Evolutionary conservation across 257 asterid genomes (phyloP), one percentile per base, ranked within the genome.

Genomic region (Sherardia arvensis): DNA sequence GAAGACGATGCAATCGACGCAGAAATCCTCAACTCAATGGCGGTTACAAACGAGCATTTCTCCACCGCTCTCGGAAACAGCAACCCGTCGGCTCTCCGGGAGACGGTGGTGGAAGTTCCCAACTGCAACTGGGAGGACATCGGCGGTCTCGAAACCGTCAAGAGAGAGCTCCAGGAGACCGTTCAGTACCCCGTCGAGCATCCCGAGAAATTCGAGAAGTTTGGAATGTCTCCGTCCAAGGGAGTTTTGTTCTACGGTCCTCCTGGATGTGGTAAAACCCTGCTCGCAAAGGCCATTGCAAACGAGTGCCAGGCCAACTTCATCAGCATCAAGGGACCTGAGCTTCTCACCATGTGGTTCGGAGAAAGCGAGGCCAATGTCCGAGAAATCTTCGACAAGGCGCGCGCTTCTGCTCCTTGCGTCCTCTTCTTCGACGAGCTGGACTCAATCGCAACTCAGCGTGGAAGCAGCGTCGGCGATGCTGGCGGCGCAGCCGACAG

Each of bases 111-210:
- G 12, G 51, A 43, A 10, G 51, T 43, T 43, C 51, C 51, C 8
- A 43, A 43, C 21, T 43, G 51, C 51, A 43, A 59, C 83, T 87
- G 90, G 85, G 80, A 76, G 96, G 71, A 90, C 87, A 70, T 87
- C 95, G 1, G 96, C 96, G 0, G 51, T 80, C 65, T 76, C 95
- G 59, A 87, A 90, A 72, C 85, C 21, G 81, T 90, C 0, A 62
- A 90, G 85, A 18, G 97, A 78, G 74, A 81, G 51, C 51, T 43
- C 51, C 51, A 15, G 4, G 51, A 43, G 17, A 43, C 51, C 6
- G 51, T 43, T 4, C 51, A 43, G 51, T 43, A 43, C 7, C 51
- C 51, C 2, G 51, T 43, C 21, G 51, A 43, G 51, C 51, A 43
- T 4, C 51, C 51, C 2, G 51, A 43, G 51, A 43, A 43, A 1